Conservation (phyloP, 2,329 filamentous ascomycete genomes). For the Arthrobotrys entomopaga region DNA sequence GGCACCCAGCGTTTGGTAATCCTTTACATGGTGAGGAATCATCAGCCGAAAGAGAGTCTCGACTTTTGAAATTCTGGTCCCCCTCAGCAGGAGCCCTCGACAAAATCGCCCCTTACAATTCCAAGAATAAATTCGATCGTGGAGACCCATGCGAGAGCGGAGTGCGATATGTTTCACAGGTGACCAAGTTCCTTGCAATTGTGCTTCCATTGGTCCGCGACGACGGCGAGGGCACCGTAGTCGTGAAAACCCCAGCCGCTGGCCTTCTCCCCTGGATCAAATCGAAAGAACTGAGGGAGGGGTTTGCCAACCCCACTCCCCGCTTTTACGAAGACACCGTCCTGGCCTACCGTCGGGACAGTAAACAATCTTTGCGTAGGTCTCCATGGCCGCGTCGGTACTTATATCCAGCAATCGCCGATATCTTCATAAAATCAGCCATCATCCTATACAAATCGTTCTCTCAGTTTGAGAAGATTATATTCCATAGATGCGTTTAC, state of each 20-base stretch:
- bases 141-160: slow-evolving; percentile 1
- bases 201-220: slow-evolving; percentile 23
- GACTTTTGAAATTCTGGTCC: slow-evolving; percentile 36
- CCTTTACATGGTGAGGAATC: not conserved
- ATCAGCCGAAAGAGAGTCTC: not conserved
- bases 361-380: not conserved
- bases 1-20: slow-evolving; percentile 24
- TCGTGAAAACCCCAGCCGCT: slow-evolving; percentile 18
- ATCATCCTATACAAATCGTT: slow-evolving; percentile 32
- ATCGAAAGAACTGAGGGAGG: slow-evolving; percentile 15
- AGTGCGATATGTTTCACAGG: slow-evolving; percentile 4
- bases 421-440: slow-evolving; percentile 29
- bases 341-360: not conserved
- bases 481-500: slow-evolving; percentile 21
- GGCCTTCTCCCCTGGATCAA: not conserved
- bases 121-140: slow-evolving; percentile 13
- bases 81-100: slow-evolving; percentile 27
- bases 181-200: slow-evolving; percentile 8
- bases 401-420: not conserved
- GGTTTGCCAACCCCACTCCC: slow-evolving; percentile 27
- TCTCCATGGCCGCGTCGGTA: slow-evolving; percentile 22
- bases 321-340: slow-evolving; percentile 3
- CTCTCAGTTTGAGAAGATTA: slow-evolving; percentile 24
- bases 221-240: slow-evolving; percentile 40
- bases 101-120: not conserved